Evolutionary conservation across 2,329 filamentous ascomycete genomes (phyloP), one percentile per base, ranked within the genome.

Genomic region (Xylaria digitata): DNA sequence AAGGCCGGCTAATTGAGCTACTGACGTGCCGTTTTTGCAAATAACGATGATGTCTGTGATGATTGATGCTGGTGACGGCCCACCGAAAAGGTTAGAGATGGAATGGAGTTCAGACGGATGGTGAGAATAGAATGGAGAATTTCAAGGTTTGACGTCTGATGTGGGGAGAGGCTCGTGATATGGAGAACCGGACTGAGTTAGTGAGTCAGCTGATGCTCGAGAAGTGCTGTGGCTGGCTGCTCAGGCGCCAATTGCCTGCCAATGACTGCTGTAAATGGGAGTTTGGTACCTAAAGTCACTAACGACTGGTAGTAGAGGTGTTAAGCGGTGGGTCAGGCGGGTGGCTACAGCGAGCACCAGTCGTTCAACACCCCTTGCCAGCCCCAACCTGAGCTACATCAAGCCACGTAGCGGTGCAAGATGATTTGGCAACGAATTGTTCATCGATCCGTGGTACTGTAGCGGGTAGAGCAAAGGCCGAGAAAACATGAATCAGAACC

Each of bases 161-260:
- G 55, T 43, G 61, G 50, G 37, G 37, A 40, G 37, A 15, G 11
- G 37, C 11, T 34, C 46, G 23, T 49, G 52, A 21, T 23, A 46
- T 45, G 23, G 40, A n/a, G 40, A 23, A 55, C 23, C 42, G n/a
- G 48, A 37, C 37, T 45, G 13, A 40, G 9, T 40, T 40, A 32
- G 32, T 43, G 57, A 63, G 67, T 69, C 67, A 65, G 65, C 64
- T 61, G 65, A 67, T 43, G 46, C 43, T 3, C 34, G 26, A 6
- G 13, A 21, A 17, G 34, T 26, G 21, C 34, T 23, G 52, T 54
- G 52, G 52, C 52, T 42, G 52, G 34, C 52, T 40, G 32, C n/a
- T 40, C 50, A 26, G 50, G n/a, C 40, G 19, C 6, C 32, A 11
- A 21, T 46, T 4, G 43, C n/a, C 11, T 4, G 11, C 13, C 8